Evolutionary conservation across 1,139 yeast species (phyloP).

Genomic region (Wickerhamomyces sp.): DNA sequence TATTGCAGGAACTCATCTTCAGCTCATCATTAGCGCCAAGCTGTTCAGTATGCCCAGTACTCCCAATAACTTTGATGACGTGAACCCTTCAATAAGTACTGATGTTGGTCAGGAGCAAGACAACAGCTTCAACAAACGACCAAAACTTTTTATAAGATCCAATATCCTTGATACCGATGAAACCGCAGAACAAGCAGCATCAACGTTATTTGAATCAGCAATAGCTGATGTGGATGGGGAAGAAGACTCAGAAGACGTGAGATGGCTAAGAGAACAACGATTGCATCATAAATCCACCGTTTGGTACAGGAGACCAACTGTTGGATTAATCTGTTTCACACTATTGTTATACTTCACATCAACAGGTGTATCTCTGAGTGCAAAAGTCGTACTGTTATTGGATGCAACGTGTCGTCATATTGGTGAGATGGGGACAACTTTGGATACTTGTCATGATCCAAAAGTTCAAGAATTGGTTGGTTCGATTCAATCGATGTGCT

Average conservation of each 20-base stretch:
- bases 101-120: no score
- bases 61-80: no score
- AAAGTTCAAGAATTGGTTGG: slow-evolving; percentile 27
- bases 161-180: slow-evolving; percentile 6
- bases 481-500: slow-evolving; percentile 20
- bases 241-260: slow-evolving; percentile 19
- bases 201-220: slow-evolving; percentile 12
- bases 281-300: slow-evolving; percentile 12
- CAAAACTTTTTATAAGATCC: background rate
- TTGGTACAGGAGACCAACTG: slow-evolving; percentile 29
- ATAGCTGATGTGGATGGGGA: slow-evolving; percentile 15
- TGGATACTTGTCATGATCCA: slow-evolving; percentile 23
- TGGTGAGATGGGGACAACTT: slow-evolving; percentile 1
- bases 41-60: no score
- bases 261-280: slow-evolving; percentile 24
- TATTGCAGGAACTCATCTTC: no score
- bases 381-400: slow-evolving; percentile 25
- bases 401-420: slow-evolving; percentile 23
- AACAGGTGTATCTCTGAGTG: slow-evolving; percentile 20
- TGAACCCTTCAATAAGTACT: no score
- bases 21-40: no score
- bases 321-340: slow-evolving; percentile 22
- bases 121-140: no score
- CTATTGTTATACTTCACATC: slow-evolving; percentile 19
- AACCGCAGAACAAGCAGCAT: slow-evolving; percentile 12